phyloP scores from a whole-genome alignment of 257 asterid species.

The Nicotiana benthamiana region DNA sequence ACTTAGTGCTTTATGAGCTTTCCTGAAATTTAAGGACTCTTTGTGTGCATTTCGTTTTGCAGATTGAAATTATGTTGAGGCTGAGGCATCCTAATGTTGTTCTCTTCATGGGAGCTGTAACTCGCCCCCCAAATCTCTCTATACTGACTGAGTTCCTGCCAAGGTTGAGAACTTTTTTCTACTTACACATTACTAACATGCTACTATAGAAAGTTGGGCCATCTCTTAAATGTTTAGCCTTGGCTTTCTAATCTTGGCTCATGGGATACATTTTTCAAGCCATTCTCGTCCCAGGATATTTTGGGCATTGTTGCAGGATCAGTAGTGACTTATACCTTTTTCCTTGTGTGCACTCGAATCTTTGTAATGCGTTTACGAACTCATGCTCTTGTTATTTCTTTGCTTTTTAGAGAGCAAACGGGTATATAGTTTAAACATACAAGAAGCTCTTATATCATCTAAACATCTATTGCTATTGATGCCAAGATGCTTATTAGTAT shows the following conservation, averaged over 20 bases:
- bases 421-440: background rate
- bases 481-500: background rate
- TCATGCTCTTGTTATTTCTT: background rate
- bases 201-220: background rate
- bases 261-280: background rate
- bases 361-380: background rate
- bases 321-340: background rate
- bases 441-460: background rate
- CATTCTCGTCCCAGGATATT: background rate
- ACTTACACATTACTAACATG: background rate
- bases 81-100: slow-evolving; percentile 98
- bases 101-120: slow-evolving; percentile 97
- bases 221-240: background rate
- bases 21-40: background rate
- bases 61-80: slow-evolving; percentile 93
- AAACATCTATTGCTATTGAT: background rate
- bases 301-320: background rate
- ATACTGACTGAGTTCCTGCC: slow-evolving; percentile 92
- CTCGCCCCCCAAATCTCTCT: slow-evolving; percentile 88
- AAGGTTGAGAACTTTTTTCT: slow-evolving; percentile 44
- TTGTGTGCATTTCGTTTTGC: slow-evolving; percentile 16
- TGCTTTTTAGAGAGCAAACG: background rate
- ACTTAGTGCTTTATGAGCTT: background rate
- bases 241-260: slow-evolving; percentile 5
- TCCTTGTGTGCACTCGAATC: background rate